These are phyloP conservation scores for Alopecurus myosuroides DNA, from an alignment of 176 grass and related monocot species.

Conservation along the genomic window DNA sequence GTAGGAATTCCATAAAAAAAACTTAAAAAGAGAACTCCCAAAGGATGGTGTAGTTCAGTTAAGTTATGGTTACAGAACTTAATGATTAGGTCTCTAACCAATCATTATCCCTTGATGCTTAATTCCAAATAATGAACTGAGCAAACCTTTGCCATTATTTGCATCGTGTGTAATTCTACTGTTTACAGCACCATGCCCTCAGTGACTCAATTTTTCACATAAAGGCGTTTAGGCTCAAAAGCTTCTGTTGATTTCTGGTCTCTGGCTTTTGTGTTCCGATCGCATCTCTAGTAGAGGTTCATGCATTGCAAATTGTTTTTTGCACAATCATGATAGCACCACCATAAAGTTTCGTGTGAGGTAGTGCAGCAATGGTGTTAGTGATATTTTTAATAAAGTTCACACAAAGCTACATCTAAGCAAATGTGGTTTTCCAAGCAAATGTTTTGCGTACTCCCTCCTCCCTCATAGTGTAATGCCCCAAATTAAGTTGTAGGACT, in stretches of 20 bases:
- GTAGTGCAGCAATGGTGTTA: not conserved
- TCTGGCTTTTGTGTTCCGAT: not conserved
- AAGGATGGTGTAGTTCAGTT: not conserved
- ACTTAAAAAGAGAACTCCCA: not conserved
- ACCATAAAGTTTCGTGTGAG: not conserved
- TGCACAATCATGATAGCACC: not conserved
- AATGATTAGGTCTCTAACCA: not conserved
- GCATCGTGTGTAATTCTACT: not conserved
- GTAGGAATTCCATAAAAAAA: not conserved
- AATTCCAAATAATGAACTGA: not conserved
- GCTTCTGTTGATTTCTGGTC: not conserved
- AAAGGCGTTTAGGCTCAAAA: not conserved
- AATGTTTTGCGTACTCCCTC: too few relatives aligned
- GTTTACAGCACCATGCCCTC: not conserved
- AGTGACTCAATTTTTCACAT: not conserved
- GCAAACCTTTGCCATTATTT: not conserved
- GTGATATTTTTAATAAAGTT: slow-evolving; percentile 1
- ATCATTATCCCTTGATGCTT: not conserved
- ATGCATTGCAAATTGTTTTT: not conserved
- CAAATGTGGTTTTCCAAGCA: not conserved
- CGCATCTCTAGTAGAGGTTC: not conserved
- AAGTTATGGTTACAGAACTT: not conserved
- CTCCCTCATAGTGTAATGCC: not conserved
- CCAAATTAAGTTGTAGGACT: not conserved
- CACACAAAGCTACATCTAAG: not conserved